A percentile compares a stretch with the other conserved stretches of the same genome.
These are phyloP conservation scores for Leptodontidium sp. DNA, from an alignment of 2,329 filamentous ascomycete species.

Conservation along the genomic window DNA sequence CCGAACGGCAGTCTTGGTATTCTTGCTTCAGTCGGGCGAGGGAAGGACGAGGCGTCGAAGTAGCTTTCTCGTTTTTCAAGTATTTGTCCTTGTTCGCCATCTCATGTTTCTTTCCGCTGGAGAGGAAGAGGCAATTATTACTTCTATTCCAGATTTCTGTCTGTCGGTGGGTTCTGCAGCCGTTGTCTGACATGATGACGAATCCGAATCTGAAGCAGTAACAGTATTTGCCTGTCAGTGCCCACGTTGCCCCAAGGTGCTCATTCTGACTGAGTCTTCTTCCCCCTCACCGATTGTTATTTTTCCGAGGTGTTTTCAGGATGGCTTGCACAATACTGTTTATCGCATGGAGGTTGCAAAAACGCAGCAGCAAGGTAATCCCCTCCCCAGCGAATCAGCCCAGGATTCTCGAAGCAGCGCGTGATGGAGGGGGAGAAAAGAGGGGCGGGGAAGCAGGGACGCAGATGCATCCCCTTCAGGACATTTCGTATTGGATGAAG, in stretches of 20 bases:
- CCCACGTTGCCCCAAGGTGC: background rate
- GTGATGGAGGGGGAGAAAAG: background rate
- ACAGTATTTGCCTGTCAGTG: background rate
- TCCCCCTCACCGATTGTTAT: background rate
- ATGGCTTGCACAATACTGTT: background rate
- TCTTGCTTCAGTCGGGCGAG: background rate
- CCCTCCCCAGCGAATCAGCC: background rate
- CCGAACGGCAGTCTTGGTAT: conserved; percentile 16
- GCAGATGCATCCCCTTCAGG: background rate
- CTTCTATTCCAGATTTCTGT: background rate
- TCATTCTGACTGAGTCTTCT: background rate
- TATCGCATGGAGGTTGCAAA: background rate
- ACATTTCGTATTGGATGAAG: background rate
- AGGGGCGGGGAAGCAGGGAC: background rate
- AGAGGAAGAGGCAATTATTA: background rate
- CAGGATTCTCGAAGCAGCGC: background rate
- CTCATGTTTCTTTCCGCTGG: background rate
- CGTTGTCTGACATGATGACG: conserved; percentile 3
- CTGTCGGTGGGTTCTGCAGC: background rate
- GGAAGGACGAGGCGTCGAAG: background rate
- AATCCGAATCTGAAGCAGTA: conserved; percentile 13
- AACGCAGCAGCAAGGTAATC: background rate
- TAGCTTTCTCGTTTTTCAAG: background rate
- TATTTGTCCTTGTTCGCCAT: background rate
- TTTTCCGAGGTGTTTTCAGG: background rate